Evolutionary conservation across 805 yeast species (phyloP), one percentile per base, ranked within the genome.

Genomic region (Spathaspora sp.): DNA sequence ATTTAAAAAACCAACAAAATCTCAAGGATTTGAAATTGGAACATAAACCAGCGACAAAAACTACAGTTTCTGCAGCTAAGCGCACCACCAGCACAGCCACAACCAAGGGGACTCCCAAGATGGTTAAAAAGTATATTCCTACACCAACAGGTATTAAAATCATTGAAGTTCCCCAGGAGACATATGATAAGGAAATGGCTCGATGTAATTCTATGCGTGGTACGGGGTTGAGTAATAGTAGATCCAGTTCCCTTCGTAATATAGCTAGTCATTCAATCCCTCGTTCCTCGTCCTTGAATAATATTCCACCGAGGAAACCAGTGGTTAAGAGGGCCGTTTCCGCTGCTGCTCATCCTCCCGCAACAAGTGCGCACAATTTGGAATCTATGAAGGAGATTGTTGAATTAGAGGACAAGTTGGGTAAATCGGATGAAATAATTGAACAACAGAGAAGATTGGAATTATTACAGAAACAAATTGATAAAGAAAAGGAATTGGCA

Each of bases 51-150:
- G 19, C 50, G 28, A 44, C 10, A 17, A 32, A 9, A 26, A 11
- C 38, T n/a, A 17, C 47, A 31, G 23, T 9, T 28, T 9, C 32
- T 29, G 10, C 32, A 20, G 35, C 17, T 17, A 42, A 12, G 10
- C 18, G 14, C 44, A 9, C 44, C 19, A 17, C 52, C 39, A 42
- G 48, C 35, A 20, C 29, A 49, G 17, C 50, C 47, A 31, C 44
- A 28, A 16, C 42, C 12, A 18, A 16, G 12, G 42, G n/a, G 7
- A 20, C 56, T 16, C 66, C 60, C 12, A 78, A 71, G 50, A 85
- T 79, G 69, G 78, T 86, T 9, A 85, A 83, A 57, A 85, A 81
- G 55, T 87, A 86, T 68, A 76, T 87, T 45, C 93, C 94, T 1
- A 85, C 90, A 1, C 83, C 88, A 3, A 76, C 81, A 58, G 94